Base-by-base conservation (phyloP, 148 eudicot species). In the Rhododendron ferrugineum region DNA sequence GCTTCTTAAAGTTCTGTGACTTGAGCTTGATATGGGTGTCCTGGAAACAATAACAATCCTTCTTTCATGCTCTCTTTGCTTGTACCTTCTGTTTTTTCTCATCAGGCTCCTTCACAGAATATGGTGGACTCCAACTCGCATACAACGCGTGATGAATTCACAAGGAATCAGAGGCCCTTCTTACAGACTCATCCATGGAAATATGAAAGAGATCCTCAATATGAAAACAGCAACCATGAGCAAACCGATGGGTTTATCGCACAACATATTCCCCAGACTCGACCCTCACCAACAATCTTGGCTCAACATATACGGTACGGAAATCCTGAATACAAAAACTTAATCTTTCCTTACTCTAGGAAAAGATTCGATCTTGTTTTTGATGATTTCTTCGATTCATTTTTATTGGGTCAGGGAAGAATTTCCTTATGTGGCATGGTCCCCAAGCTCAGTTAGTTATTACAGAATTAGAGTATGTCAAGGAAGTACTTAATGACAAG, bases 131-230 rank as follows among this genome's bases (percentile, higher is more conserved):
- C 85, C 78, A 8, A 60, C 68, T 28, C 60, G 42, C 14, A 47
- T 72, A 18, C 85, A 83, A 68, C 20, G 7, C 14, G 0, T 30
- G n/a, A 4, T 70, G 46, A 22, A 23, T 1, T 83, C 62, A 26
- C 85, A 70, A 30, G 79, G 85, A 72, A 72, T 83, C 28, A 46
- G 9, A 62, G 84, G 75, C 32, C 84, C 75, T 82, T 11, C 84
- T 64, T 82, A 82, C 37, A 82, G 20, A 42, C 40, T 82, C 52
- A 26, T 37, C 54, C 13, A 37, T 15, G 84, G 84, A n/a, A 82
- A 40, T 49, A 64, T 16, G 20, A 47, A 28, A 5, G 62, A 83
- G 64, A 72, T 83, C 28, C 3, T 70, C 44, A 70, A 49, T 8
- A 83, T 83, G 79, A 32, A 7, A 72, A 20, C 5, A 6, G 46